Percentiles rank a stretch among this genome's conserved stretches.
These are phyloP conservation scores for Maudiozyma barnettii DNA, from an alignment of 805 yeast genomes.

Conservation along the genomic window DNA sequence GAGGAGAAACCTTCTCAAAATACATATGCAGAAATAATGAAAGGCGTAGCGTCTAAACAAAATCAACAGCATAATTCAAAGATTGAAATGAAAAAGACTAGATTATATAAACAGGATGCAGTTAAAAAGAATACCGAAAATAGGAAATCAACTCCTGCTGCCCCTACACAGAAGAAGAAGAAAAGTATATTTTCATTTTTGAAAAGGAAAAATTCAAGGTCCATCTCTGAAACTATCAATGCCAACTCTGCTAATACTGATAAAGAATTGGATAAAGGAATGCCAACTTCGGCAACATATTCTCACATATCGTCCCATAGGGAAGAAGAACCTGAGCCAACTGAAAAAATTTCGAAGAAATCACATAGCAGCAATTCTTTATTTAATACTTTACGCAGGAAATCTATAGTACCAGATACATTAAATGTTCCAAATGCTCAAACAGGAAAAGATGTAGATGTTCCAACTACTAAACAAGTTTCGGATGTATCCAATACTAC, in stretches of 20 bases:
- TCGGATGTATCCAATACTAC: not conserved
- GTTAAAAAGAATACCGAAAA: not conserved
- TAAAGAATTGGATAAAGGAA: constrained; percentile 2
- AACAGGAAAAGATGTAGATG: not conserved
- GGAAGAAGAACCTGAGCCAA: constrained; percentile 5
- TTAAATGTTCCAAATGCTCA: not conserved
- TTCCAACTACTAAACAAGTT: not conserved
- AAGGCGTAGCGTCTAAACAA: not conserved
- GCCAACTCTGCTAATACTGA: constrained; percentile 5
- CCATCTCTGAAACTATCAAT: not conserved
- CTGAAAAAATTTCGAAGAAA: constrained; percentile 18
- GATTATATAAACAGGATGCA: not conserved
- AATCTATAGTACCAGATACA: not conserved
- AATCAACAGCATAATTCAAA: not conserved
- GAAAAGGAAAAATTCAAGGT: constrained; percentile 15
- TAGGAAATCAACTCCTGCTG: not conserved
- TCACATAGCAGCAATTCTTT: constrained; percentile 25
- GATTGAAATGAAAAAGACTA: not conserved
- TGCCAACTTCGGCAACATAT: constrained; percentile 4
- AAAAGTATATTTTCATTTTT: constrained; percentile 26
- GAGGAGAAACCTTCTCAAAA: not conserved
- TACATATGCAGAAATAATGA: not conserved
- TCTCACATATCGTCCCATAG: not conserved
- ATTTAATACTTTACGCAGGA: constrained; percentile 17
- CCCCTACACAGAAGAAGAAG: constrained; percentile 11